A percentile compares a stretch with the other conserved stretches of the same genome.
Conservation (phyloP, 306 rosid species). For the Boehmeria nivea region DNA sequence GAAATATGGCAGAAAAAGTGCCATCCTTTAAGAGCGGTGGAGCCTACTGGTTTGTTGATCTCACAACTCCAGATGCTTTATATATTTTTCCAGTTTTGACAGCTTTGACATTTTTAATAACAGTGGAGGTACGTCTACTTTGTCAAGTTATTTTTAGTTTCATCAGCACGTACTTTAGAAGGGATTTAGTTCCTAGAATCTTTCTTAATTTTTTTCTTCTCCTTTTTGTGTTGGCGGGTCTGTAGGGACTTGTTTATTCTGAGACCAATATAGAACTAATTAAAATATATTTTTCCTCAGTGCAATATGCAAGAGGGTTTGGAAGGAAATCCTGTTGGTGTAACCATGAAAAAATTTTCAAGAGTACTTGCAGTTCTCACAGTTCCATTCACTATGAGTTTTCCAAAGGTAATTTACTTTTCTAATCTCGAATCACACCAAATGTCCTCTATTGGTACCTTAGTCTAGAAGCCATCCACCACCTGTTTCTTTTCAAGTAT, state of each 20-base stretch:
- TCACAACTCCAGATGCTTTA: conserved; percentile 67
- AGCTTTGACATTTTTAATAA: conserved; percentile 66
- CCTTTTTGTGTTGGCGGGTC: too few relatives aligned
- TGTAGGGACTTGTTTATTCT: not conserved
- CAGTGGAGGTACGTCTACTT: conserved; percentile 65
- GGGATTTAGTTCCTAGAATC: too few relatives aligned
- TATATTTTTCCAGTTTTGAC: conserved; percentile 71
- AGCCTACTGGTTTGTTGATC: conserved; percentile 85
- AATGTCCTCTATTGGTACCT: too few relatives aligned
- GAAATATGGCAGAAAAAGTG: conserved; percentile 81
- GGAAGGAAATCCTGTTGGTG: conserved; percentile 87
- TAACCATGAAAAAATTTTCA: conserved; percentile 71
- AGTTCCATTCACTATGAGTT: conserved; percentile 79
- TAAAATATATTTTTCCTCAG: conserved; percentile 35
- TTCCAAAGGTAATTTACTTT: conserved; percentile 59
- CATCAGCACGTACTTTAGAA: not conserved
- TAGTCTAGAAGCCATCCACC: too few relatives aligned
- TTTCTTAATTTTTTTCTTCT: too few relatives aligned
- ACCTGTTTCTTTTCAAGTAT: too few relatives aligned
- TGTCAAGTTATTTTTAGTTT: not conserved
- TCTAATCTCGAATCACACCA: too few relatives aligned
- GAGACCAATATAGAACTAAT: not conserved
- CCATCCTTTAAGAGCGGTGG: conserved; percentile 93
- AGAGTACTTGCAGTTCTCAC: conserved; percentile 81
- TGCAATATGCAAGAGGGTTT: conserved; percentile 81